Base-by-base conservation (phyloP, 2,329 filamentous ascomycete genomes). In the Camptophora hylomeconis region DNA sequence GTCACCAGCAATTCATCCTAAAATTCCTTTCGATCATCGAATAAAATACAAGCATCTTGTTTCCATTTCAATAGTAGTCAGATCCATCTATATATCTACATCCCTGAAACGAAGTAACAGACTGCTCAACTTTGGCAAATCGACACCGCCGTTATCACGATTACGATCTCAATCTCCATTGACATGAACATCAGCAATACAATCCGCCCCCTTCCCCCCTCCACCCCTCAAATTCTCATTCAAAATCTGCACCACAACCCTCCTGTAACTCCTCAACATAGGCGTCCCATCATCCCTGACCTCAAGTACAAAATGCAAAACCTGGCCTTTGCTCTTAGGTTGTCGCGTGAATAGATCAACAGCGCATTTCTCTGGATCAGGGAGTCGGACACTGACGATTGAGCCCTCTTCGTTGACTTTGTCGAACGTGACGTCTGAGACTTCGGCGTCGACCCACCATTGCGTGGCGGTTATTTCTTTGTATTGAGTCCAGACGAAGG, bases 401-500 rank as follows among this genome's bases (percentile, higher is more conserved):
- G 29, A 42, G 21, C 30, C 39, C 17, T 27, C 33, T 36, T 13
- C 39, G 28, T 20, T 30, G 28, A 49, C 46, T 17, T 54, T 51
- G 20, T 20, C n/a, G 4, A 34, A 18, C 5, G 40, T 44, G 0
- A 63, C 40, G 23, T 58, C 50, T 1, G 54, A 48, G 4, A 62
- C 55, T 33, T 63, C 53, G 2, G 51, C 42, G 13, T 52, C 46
- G 2, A 56, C 48, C 21, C 42, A 48, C 50, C 58, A 63, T 35
- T 66, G 61, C 2, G 56, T 54, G 1, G 58, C 55, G 2, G 48
- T 54, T 3, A 53, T 46, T 23, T 58, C 52, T 20, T 49, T 46
- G 42, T 69, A 68, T 20, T 67, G 62, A 45, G 54, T 64, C 64
- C 64, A 67, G 26, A 55, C 56, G 48, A 61, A 67, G 4, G 48